phyloP scores from a whole-genome alignment of 202 grass and related monocot species.

The Bolboschoenoplectus hybrid region DNA sequence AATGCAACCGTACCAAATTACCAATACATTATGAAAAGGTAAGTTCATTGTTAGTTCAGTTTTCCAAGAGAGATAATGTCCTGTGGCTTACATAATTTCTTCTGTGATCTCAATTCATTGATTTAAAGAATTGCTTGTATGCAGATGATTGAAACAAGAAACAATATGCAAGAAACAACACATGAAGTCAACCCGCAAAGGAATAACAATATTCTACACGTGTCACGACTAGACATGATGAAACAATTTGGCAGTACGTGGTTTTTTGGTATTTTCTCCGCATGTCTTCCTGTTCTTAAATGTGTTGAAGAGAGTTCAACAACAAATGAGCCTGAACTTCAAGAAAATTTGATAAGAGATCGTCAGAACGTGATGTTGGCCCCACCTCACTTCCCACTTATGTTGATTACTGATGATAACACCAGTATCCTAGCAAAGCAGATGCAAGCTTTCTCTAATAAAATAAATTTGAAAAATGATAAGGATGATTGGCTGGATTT shows the following conservation, averaged over 20 bases:
- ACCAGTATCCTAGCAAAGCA: neutral
- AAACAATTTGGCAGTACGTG: slow-evolving; percentile 16
- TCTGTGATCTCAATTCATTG: slow-evolving; percentile 13
- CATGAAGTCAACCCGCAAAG: neutral
- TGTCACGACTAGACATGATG: slow-evolving; percentile 12
- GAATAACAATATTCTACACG: neutral
- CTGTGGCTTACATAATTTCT: neutral
- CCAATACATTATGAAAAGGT: neutral
- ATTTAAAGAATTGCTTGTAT: slow-evolving; percentile 1
- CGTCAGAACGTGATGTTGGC: slow-evolving; percentile 22
- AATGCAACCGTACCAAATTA: neutral
- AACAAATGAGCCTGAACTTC: neutral
- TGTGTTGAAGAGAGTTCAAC: slow-evolving; percentile 31
- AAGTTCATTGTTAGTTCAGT: neutral
- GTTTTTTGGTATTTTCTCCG: slow-evolving; percentile 30
- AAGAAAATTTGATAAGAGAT: slow-evolving; percentile 29
- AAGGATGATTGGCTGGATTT: neutral
- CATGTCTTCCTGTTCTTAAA: slow-evolving; percentile 27
- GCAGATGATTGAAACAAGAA: slow-evolving; percentile 27
- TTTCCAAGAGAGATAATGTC: slow-evolving; percentile 1
- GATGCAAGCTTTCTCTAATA: neutral
- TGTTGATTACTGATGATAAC: slow-evolving; percentile 29
- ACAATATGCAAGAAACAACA: neutral
- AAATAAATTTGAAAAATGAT: slow-evolving; percentile 2
- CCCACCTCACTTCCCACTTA: slow-evolving; percentile 24